phyloP scores from a whole-genome alignment of 2,329 filamentous ascomycete species.

The Aureobasidium sp. region DNA sequence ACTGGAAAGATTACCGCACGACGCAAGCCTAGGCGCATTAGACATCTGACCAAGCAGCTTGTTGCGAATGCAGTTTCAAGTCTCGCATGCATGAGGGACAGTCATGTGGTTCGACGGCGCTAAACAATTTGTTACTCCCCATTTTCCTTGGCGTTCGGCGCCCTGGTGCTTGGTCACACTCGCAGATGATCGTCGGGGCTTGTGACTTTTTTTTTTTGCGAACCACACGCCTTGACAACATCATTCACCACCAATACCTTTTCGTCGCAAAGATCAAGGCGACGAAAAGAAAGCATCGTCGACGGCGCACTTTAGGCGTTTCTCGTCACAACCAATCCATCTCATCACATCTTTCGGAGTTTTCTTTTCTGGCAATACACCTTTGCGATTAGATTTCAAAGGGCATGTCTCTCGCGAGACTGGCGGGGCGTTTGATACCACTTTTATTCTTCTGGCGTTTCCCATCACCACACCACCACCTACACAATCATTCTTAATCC shows the following conservation, averaged over 20 bases:
- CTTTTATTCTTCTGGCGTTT: not conserved
- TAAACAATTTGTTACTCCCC: not conserved
- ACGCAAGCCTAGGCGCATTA: conserved; percentile 9
- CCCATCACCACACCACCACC: not conserved
- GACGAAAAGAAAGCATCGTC: not conserved
- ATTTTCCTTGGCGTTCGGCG: conserved; percentile 7
- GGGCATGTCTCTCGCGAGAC: conserved; percentile 5
- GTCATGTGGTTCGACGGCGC: conserved; percentile 1
- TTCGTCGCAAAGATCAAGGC: not conserved
- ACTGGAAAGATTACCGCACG: conserved; percentile 13
- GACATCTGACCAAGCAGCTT: not conserved
- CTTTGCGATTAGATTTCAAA: conserved; percentile 5
- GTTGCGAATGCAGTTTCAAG: conserved; percentile 4
- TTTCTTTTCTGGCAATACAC: not conserved
- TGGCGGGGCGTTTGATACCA: conserved; percentile 9
- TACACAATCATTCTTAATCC: not conserved
- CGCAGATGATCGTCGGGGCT: conserved; percentile 5
- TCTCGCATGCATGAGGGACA: not conserved
- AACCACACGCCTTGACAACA: not conserved
- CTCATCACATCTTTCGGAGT: not conserved
- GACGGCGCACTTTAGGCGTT: not conserved
- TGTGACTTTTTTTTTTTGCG: not conserved
- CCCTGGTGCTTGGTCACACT: conserved; percentile 9
- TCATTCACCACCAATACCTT: not conserved
- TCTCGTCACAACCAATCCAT: not conserved